Percentiles rank a stretch among this genome's conserved stretches.
These are phyloP conservation scores for Chimonanthus praecox DNA, from an alignment of 164 flowering plant genomes.

Conservation along the genomic window DNA sequence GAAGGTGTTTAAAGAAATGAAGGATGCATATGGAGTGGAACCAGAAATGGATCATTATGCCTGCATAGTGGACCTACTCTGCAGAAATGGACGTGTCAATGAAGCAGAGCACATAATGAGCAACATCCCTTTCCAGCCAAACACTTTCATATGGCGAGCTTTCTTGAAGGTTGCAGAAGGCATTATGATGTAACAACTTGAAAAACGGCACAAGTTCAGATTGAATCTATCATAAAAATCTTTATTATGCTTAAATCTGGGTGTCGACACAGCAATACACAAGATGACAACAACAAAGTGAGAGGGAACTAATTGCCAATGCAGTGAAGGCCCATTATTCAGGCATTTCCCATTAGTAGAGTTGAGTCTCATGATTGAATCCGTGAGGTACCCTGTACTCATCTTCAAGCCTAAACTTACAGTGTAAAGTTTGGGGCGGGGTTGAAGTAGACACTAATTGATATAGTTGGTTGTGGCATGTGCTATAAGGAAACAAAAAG, in stretches of 20 bases:
- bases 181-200: constrained; percentile 5
- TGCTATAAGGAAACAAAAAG: too few relatives aligned
- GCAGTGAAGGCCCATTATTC: too few relatives aligned
- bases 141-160: constrained; percentile 68
- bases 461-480: too few relatives aligned
- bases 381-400: too few relatives aligned
- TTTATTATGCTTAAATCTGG: neutral
- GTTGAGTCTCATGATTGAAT: too few relatives aligned
- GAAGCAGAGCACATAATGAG: constrained; percentile 67
- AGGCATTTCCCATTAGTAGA: too few relatives aligned
- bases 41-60: constrained; percentile 73
- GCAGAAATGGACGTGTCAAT: constrained; percentile 45
- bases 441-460: too few relatives aligned
- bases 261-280: too few relatives aligned
- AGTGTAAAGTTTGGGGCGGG: too few relatives aligned
- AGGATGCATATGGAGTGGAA: constrained; percentile 37
- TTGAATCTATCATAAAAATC: neutral
- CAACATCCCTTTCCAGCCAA: constrained; percentile 62
- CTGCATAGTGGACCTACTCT: constrained; percentile 58
- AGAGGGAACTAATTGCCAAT: too few relatives aligned
- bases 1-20: constrained; percentile 54
- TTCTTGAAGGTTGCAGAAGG: constrained; percentile 57
- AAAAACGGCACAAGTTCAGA: neutral
- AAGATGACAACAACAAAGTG: too few relatives aligned
- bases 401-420: too few relatives aligned